Percentiles rank a stretch among this genome's conserved stretches.
Conservation (phyloP, 1,139 yeast species). For the Yarrowia galli region DNA sequence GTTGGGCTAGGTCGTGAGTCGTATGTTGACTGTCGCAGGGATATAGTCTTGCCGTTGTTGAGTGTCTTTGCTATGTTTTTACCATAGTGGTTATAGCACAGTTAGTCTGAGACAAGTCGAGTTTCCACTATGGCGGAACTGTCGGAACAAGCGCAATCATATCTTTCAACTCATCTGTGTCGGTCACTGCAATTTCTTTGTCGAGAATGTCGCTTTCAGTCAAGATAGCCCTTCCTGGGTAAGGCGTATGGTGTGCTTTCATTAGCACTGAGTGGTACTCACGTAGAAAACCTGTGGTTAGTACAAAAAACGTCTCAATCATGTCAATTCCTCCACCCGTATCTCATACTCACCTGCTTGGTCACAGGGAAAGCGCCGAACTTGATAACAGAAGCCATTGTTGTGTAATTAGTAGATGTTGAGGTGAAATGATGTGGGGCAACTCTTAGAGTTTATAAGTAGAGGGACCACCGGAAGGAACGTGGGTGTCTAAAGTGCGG, state of each 20-base stretch:
- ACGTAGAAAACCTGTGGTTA: constrained; percentile 38
- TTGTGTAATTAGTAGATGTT: constrained; percentile 23
- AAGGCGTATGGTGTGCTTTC: not conserved
- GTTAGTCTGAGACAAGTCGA: not conserved
- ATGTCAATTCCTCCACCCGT: not conserved
- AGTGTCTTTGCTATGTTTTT: not conserved
- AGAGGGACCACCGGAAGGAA: not conserved
- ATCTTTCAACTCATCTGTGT: too few relatives aligned
- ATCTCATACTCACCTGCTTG: constrained; percentile 58
- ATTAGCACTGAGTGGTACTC: not conserved
- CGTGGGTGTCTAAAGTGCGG: not conserved
- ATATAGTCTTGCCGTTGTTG: not conserved
- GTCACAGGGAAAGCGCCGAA: constrained; percentile 60
- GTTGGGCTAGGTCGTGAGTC: too few relatives aligned
- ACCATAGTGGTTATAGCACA: not conserved
- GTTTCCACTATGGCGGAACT: too few relatives aligned
- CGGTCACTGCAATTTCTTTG: too few relatives aligned
- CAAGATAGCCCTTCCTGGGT: too few relatives aligned
- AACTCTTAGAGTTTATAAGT: not conserved
- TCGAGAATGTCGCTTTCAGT: too few relatives aligned
- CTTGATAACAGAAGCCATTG: constrained; percentile 42
- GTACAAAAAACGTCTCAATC: not conserved
- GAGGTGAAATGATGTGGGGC: constrained; percentile 13
- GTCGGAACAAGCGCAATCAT: not conserved
- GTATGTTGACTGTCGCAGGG: too few relatives aligned